Base-by-base conservation (phyloP, 2,329 filamentous ascomycete genomes). In the Bipolaris victoriae region DNA sequence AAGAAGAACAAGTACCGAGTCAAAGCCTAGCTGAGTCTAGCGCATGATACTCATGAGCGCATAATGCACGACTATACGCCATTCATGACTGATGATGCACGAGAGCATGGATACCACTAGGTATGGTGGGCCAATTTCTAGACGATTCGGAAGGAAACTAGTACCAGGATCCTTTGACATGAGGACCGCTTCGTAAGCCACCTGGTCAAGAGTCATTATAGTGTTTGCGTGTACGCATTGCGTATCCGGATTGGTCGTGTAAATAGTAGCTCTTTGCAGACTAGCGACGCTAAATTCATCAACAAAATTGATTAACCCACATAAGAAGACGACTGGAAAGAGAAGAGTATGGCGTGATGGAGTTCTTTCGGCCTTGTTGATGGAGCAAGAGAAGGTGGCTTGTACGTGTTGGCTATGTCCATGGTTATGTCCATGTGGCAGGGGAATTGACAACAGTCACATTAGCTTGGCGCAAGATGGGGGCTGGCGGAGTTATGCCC, bases 121-220 rank as follows among this genome's bases (percentile, higher is more conserved):
- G 83, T 84, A 84, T 84, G 1, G 80, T 86, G 4, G 85, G 84
- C 0, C 82, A 86, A 57, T 88, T 85, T 55, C 76, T 87, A 15
- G 81, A 80, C 0, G 84, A 87, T 55, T 71, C 83, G 7, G 57
- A 57, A n/a, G 75, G 70, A 15, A 79, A 81, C 60, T 86, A 84
- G 84, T 86, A 86, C 64, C 72, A 76, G 20, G 52, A 56, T 24
- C 44, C 64, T 22, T 20, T 46, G 20, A 58, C 55, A 4, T 55
- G 52, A 33, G 49, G 36, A 13, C 33, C 24, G 41, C 35, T 41
- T 52, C 15, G 26, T 16, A 45, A 37, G 3, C 36, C 52, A 20
- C 48, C 53, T 26, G 26, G 9, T 3, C 43, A 46, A 22, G 20
- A 16, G 2, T 36, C 31, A 31, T 24, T 7, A 31, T 55, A 36